Evolutionary conservation across 176 grass and related monocot species (phyloP), one percentile per base, ranked within the genome.

Genomic region (Pontederia paniculata): DNA sequence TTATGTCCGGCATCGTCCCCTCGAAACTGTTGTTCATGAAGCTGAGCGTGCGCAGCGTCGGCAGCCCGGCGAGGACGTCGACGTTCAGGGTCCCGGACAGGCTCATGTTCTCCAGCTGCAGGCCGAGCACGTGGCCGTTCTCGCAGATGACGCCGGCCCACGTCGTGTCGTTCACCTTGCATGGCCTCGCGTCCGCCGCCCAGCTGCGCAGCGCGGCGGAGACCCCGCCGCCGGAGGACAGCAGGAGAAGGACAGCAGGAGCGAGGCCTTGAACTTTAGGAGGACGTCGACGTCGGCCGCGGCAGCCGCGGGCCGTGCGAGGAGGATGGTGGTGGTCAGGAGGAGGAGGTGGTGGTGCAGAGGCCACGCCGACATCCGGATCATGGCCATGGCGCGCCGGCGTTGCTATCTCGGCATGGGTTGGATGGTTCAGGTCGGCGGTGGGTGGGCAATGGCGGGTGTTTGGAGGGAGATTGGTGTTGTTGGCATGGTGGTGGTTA

Each of bases 21-120:
- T 71, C 74, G 54, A 97, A 74, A 51, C 58, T 66, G 77, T 97
- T 97, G 61, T 70, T 58, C 16, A 69, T 55, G 12, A 97, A 77
- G 69, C 86, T 84, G 51, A 97, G 74, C 22, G 80, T 67, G 3
- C 91, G 86, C 14, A 97, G 83, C 0, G 28, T 52, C 2, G 12
- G 62, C 8, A 97, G 72, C 0, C 23, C 63, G 2, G 52, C 69
- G 20, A 95, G 85, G 41, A 62, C 3, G 10, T 25, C 3, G 8
- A 97, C 20, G 57, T 58, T 42, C n/a, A 84, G 83, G 44, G 25
- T 20, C 22, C 91, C 91, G 7, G 71, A 65, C 2, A 97, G 77
- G 10, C 18, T 41, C 59, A 97, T 68, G 62, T 43, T 9, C 71
- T 97, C 80, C 11, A 97, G 77, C 57, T 70, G 56, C 42, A 90